Percentiles rank a stretch among this genome's conserved stretches.
These are phyloP conservation scores for Talaromyces marneffei DNA, from an alignment of 2,329 filamentous ascomycete genomes.

Conservation along the genomic window DNA sequence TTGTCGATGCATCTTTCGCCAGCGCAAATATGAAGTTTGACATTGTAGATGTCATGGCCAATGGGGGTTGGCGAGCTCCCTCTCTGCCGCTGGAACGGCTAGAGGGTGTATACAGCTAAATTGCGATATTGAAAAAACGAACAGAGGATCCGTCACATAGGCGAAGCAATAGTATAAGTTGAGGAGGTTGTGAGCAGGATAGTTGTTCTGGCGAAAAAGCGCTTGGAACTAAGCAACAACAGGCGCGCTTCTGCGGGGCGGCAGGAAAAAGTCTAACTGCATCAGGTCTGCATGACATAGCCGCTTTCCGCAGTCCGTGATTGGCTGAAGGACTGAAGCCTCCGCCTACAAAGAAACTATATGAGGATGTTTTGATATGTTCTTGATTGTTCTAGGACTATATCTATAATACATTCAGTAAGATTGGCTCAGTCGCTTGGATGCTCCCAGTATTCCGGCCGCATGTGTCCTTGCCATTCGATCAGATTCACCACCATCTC, in stretches of 20 bases:
- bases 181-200: too few species aligned
- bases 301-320: not conserved
- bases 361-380: not conserved
- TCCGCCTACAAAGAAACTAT: not conserved
- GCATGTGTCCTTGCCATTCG: slow-evolving; percentile 32
- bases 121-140: not conserved
- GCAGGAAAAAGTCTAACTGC: slow-evolving; percentile 6
- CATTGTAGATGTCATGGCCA: slow-evolving; percentile 8
- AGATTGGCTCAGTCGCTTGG: not conserved
- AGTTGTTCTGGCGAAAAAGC: not conserved
- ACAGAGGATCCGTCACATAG: not conserved
- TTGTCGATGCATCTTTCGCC: not conserved
- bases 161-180: not conserved
- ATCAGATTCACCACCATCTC: slow-evolving; percentile 33
- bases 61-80: not conserved
- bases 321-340: not conserved
- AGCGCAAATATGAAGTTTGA: not conserved
- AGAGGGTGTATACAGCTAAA: not conserved
- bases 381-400: not conserved
- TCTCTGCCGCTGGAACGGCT: slow-evolving; percentile 4
- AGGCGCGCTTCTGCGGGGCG: slow-evolving; percentile 9
- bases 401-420: not conserved
- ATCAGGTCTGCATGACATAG: slow-evolving; percentile 1
- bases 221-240: not conserved
- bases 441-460: slow-evolving; percentile 17